Evolutionary conservation across 2,329 filamentous ascomycete species (phyloP).

Genomic region (Fusarium protoensiforme): DNA sequence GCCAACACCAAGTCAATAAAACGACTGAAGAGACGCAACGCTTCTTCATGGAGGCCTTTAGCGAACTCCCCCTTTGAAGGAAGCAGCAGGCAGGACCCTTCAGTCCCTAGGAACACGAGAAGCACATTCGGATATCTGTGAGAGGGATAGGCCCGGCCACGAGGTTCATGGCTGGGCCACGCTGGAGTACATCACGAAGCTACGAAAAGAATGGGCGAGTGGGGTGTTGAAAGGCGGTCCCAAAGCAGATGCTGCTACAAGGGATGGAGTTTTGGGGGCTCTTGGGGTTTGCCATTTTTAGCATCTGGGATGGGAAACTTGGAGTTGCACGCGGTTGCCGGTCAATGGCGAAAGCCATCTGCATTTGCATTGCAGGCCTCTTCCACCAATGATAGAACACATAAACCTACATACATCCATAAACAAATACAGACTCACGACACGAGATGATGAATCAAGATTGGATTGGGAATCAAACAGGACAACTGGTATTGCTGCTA

Average conservation of each 20-base stretch:
- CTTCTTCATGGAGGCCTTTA: slow-evolving; percentile 30
- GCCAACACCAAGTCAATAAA: slow-evolving; percentile 19
- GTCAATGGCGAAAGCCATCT: not conserved
- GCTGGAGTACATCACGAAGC: not conserved
- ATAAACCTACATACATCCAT: not conserved
- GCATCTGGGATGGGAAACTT: not conserved
- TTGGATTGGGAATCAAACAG: slow-evolving; percentile 16
- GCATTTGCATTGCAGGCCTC: not conserved
- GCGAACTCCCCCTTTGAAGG: not conserved
- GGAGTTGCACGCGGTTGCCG: not conserved
- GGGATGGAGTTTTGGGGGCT: not conserved
- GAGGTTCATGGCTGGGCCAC: no score
- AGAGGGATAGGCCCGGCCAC: not conserved
- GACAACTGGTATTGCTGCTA: slow-evolving; percentile 40
- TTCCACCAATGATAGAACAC: not conserved
- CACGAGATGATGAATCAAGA: not conserved
- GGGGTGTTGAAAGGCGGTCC: not conserved
- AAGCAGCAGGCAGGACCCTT: not conserved
- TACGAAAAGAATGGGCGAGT: not conserved
- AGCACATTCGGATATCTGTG: not conserved
- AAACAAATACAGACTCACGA: not conserved
- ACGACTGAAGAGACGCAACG: slow-evolving; percentile 37
- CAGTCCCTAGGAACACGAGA: not conserved
- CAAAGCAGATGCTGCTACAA: not conserved
- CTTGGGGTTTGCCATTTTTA: not conserved